phyloP scores from a whole-genome alignment of 225 moss, liverwort and hornwort species.

The Polytrichum formosum region DNA sequence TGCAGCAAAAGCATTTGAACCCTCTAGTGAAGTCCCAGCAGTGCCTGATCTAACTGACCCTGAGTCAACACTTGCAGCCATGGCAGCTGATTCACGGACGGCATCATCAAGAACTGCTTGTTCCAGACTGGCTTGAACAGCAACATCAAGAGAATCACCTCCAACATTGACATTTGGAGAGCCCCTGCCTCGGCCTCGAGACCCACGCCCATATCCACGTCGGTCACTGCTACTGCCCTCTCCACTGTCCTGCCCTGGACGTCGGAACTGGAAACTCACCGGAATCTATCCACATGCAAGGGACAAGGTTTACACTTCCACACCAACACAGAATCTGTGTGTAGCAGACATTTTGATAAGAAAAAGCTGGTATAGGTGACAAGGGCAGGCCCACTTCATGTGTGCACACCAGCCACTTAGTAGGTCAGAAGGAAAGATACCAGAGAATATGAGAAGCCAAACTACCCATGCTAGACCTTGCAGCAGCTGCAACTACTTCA shows the following conservation, averaged over 20 bases:
- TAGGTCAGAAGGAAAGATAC: too few species aligned
- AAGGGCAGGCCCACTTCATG: too few species aligned
- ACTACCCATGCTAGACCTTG: too few species aligned
- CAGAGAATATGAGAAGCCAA: too few species aligned
- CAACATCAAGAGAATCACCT: conserved; percentile 52
- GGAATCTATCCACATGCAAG: conserved; percentile 37
- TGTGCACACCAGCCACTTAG: too few species aligned
- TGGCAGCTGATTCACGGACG: conserved; percentile 66
- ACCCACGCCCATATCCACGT: conserved; percentile 55
- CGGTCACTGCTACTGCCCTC: conserved; percentile 45
- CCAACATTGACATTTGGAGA: conserved; percentile 29
- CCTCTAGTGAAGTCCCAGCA: conserved; percentile 42
- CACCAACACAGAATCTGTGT: neutral
- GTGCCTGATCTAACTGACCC: conserved; percentile 19
- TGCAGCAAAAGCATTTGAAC: conserved; percentile 43
- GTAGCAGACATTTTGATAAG: neutral
- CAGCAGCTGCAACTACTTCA: too few species aligned
- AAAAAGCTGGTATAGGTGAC: neutral
- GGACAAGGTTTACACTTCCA: too few species aligned
- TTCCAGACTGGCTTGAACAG: conserved; percentile 71
- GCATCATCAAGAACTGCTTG: conserved; percentile 63
- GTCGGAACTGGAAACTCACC: conserved; percentile 79
- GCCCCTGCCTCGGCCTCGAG: conserved; percentile 61
- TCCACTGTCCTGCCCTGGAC: conserved; percentile 62
- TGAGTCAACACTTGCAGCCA: conserved; percentile 45